phyloP scores from a whole-genome alignment of 1,284 basidiomycete species.

The Cryptococcus sp. region DNA sequence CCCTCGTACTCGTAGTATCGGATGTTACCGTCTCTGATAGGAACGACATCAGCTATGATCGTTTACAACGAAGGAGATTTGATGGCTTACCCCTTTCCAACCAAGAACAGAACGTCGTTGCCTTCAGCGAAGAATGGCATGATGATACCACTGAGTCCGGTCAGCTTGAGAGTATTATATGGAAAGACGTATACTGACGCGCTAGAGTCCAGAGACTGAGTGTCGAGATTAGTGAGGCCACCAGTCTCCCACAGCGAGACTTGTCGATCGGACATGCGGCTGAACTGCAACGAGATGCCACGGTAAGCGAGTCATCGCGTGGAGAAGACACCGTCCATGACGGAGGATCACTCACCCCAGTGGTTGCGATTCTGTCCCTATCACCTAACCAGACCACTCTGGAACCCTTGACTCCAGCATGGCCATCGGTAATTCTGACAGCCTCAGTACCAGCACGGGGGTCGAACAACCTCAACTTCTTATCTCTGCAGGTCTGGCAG shows the following conservation, averaged over 20 bases:
- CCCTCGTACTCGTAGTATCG: slow-evolving; percentile 93
- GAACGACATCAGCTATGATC: slow-evolving; percentile 2
- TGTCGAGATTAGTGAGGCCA: slow-evolving; percentile 71
- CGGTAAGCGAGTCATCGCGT: neutral
- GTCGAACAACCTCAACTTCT: slow-evolving; percentile 90
- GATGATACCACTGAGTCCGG: slow-evolving; percentile 65
- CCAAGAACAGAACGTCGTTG: slow-evolving; percentile 91
- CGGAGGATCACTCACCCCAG: slow-evolving; percentile 59
- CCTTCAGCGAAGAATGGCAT: slow-evolving; percentile 97
- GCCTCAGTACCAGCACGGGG: slow-evolving; percentile 75
- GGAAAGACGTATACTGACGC: slow-evolving; percentile 51
- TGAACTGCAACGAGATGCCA: slow-evolving; percentile 60
- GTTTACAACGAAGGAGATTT: slow-evolving; percentile 24
- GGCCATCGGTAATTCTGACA: slow-evolving; percentile 79
- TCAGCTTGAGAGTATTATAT: neutral
- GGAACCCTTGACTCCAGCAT: slow-evolving; percentile 91
- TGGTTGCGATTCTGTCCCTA: slow-evolving; percentile 81
- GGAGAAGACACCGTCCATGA: too few relatives aligned
- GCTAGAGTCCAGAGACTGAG: slow-evolving; percentile 76
- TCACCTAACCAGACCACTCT: slow-evolving; percentile 91
- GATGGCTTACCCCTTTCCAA: slow-evolving; percentile 58
- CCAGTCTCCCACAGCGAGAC: slow-evolving; percentile 82
- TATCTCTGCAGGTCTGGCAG: slow-evolving; percentile 76
- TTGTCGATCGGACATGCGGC: slow-evolving; percentile 91
- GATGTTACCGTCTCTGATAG: slow-evolving; percentile 79